Evolutionary conservation across 495 filamentous ascomycete genomes (phyloP).

Genomic region (Hyphodiscus hymeniophilus): DNA sequence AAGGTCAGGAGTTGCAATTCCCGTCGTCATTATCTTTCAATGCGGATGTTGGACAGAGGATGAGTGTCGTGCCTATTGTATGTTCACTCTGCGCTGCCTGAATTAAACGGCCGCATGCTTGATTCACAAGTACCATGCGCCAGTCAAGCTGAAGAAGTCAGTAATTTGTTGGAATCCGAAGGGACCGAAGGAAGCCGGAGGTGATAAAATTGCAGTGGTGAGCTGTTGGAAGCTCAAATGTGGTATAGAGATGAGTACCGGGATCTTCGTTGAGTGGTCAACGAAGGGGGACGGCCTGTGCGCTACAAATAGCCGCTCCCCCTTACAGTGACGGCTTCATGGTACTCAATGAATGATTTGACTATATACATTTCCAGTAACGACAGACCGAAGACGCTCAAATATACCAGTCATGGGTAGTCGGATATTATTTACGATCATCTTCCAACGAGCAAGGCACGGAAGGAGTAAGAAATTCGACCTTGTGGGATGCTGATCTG

Average conservation of each 20-base stretch:
- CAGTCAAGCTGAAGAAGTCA: neutral
- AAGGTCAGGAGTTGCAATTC: constrained; percentile 13
- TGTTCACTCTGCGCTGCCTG: constrained; percentile 16
- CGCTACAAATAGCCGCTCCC: too few relatives aligned
- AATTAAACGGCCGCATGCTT: constrained; percentile 21
- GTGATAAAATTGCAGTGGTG: neutral
- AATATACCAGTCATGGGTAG: too few relatives aligned
- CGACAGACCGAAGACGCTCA: too few relatives aligned
- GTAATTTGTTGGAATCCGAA: too few relatives aligned
- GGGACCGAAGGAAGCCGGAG: neutral
- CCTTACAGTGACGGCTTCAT: too few relatives aligned
- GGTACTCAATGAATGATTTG: too few relatives aligned
- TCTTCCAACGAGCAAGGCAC: too few relatives aligned
- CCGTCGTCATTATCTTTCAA: constrained; percentile 14
- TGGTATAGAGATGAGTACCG: neutral
- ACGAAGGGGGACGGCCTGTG: neutral
- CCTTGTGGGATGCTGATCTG: too few relatives aligned
- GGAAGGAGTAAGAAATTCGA: too few relatives aligned
- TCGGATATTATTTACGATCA: too few relatives aligned
- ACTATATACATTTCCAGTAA: too few relatives aligned
- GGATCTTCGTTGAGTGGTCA: neutral
- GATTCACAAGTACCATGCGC: constrained; percentile 5
- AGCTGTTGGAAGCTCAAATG: neutral
- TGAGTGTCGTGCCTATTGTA: constrained; percentile 16
- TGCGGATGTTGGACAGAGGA: neutral